Evolutionary conservation across 1,139 yeast genomes (phyloP), one percentile per base, ranked within the genome.

Genomic region (Insectozyma bohioensis): DNA sequence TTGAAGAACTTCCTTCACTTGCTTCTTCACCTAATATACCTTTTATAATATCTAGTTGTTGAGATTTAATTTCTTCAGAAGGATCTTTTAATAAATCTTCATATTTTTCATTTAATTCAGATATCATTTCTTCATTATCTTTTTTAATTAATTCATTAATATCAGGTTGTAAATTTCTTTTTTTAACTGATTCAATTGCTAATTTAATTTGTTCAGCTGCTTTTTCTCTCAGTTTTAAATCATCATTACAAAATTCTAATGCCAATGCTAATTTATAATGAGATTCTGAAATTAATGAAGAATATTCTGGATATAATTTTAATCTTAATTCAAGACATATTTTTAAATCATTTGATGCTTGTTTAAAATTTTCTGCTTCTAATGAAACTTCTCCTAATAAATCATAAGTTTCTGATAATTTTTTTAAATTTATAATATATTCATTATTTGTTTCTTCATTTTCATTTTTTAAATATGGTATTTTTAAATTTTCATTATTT

Each of bases 301-400:
- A 75, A 5, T 63, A 57, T n/a, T 57, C 57, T 12, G 72, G 56
- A 49, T 72, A 80, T 23, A 86, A 59, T 40, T 76, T 63, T 30
- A 63, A 50, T 52, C 90, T 73, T 31, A 84, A 58, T 13, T 72
- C 60, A 26, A 85, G 67, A 33, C 86, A 67, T 10, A 72, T 60
- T 29, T 66, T 61, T 37, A 85, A 73, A 54, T 88, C 96, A 15
- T 61, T 64, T 0, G 81, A 76, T 0, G 95, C 85, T 55, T 86
- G 95, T 10, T 65, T 61, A 52, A 86, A 86, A 56, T 86, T 85
- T 47, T 88, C 90, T 2, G 90, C 79, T 52, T 88, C 97, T 25
- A 88, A 63, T 0, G 95, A 83, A 5, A 90, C 85, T 54, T 92
- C 97, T 14, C 97, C 97, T 13, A 88, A 66, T 6, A 90, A 58